A percentile compares a stretch with the other conserved stretches of the same genome.
phyloP scores from a whole-genome alignment of 1,284 basidiomycete genomes.

The Sanguinoderma infundibulare region DNA sequence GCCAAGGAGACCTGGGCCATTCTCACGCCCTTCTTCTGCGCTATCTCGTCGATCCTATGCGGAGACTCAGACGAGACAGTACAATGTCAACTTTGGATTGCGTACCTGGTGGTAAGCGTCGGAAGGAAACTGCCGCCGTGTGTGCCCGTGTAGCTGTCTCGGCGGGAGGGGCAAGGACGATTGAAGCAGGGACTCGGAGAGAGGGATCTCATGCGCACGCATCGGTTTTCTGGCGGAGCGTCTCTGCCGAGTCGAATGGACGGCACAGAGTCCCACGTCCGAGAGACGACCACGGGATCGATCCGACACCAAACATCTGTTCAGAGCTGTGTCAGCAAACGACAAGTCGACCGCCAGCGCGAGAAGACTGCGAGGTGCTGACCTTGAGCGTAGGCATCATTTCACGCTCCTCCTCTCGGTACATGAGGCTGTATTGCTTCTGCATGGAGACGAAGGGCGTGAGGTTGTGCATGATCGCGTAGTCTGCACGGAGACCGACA shows the following conservation, averaged over 20 bases:
- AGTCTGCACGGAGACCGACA: constrained; percentile 25
- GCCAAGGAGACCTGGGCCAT: constrained; percentile 32
- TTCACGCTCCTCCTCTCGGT: constrained; percentile 56
- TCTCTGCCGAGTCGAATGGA: constrained; percentile 32
- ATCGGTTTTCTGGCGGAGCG: constrained; percentile 32
- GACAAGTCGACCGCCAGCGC: background rate
- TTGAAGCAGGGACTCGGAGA: no score
- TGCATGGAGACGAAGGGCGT: constrained; percentile 61
- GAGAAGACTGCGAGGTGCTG: background rate
- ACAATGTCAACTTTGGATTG: no score
- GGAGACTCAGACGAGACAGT: no score
- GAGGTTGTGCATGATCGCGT: constrained; percentile 43
- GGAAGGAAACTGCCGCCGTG: no score
- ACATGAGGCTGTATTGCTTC: constrained; percentile 47
- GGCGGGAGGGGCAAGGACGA: no score
- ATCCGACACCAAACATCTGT: constrained; percentile 41
- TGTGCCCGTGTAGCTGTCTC: no score
- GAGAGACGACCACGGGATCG: constrained; percentile 49
- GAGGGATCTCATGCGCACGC: background rate
- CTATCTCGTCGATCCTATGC: constrained; percentile 46
- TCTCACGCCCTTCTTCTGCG: constrained; percentile 39
- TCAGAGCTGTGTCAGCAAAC: background rate
- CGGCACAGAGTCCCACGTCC: constrained; percentile 42
- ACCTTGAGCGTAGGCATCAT: constrained; percentile 49
- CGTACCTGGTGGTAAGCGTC: no score